Evolutionary conservation across 345 rosid species (phyloP).

Genomic region (Laguncularia racemosa): DNA sequence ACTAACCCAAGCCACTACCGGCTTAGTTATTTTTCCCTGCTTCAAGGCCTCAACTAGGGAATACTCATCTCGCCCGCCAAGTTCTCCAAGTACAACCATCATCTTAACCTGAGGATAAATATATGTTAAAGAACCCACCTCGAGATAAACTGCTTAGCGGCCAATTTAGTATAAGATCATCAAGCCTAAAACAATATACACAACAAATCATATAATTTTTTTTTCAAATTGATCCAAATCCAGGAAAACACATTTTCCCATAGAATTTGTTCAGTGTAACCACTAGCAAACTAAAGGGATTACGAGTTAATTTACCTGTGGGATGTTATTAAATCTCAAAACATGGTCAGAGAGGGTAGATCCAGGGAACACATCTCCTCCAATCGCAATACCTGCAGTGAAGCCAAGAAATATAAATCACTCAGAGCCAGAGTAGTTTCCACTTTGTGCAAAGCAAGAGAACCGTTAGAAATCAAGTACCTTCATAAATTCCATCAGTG

Average conservation of each 20-base stretch:
- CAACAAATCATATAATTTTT: too few species aligned
- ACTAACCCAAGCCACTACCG: conserved; percentile 99
- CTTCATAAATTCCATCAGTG: conserved; percentile 94
- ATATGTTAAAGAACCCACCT: background rate
- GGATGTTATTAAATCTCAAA: conserved; percentile 91
- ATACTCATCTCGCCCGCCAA: conserved; percentile 95
- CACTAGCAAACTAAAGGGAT: background rate
- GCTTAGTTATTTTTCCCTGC: conserved; percentile 87
- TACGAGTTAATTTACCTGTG: conserved; percentile 45
- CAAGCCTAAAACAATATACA: too few species aligned
- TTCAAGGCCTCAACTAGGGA: conserved; percentile 94
- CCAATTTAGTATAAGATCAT: too few species aligned
- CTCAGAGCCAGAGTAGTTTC: background rate
- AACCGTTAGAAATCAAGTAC: conserved; percentile 23
- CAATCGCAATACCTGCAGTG: conserved; percentile 80
- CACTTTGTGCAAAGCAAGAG: background rate
- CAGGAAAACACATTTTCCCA: too few species aligned
- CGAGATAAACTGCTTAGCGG: background rate
- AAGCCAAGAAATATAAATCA: conserved; percentile 17
- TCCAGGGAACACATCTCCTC: conserved; percentile 98
- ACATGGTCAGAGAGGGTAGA: conserved; percentile 92
- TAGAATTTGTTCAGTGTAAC: background rate
- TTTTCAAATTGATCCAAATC: too few species aligned
- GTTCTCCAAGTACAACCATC: conserved; percentile 96
- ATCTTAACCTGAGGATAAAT: conserved; percentile 58